Conservation (phyloP, 2,329 filamentous ascomycete genomes). For the Coccinonectria pachysandricola region DNA sequence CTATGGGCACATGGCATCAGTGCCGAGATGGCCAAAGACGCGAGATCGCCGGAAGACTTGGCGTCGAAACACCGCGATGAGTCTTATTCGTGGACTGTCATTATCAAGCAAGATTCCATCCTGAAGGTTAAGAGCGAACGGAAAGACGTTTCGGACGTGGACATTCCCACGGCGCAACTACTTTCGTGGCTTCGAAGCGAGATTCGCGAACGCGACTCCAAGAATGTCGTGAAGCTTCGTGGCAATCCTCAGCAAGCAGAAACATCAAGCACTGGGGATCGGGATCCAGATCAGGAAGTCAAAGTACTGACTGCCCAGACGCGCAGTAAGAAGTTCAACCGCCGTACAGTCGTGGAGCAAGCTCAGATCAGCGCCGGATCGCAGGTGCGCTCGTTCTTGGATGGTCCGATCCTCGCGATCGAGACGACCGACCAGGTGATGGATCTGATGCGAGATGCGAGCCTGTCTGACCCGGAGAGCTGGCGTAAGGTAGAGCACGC, state of each 20-base stretch:
- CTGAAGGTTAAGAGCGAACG: slow-evolving; percentile 74
- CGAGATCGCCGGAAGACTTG: slow-evolving; percentile 69
- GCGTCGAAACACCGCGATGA: slow-evolving; percentile 67
- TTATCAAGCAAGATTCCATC: slow-evolving; percentile 68
- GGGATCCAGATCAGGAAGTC: slow-evolving; percentile 56
- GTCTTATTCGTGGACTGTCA: slow-evolving; percentile 75
- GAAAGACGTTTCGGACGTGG: slow-evolving; percentile 65
- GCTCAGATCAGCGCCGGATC: slow-evolving; percentile 49
- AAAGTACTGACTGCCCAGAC: slow-evolving; percentile 76
- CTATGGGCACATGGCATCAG: slow-evolving; percentile 80
- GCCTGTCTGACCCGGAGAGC: slow-evolving; percentile 67
- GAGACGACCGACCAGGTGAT: slow-evolving; percentile 81
- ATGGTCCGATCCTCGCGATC: slow-evolving; percentile 75
- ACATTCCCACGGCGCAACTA: slow-evolving; percentile 64
- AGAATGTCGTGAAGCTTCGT: slow-evolving; percentile 38
- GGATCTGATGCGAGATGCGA: slow-evolving; percentile 62
- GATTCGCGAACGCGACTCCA: slow-evolving; percentile 66
- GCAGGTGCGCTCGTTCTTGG: slow-evolving; percentile 59
- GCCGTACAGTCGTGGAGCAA: slow-evolving; percentile 75
- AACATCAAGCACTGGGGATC: slow-evolving; percentile 16
- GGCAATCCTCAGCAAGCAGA: slow-evolving; percentile 22
- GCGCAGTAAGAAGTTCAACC: slow-evolving; percentile 84
- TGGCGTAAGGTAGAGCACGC: slow-evolving; percentile 76
- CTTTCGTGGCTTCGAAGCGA: slow-evolving; percentile 73
- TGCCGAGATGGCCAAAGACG: slow-evolving; percentile 76